These are phyloP conservation scores for Flaveria bidentis DNA, from an alignment of 129 eudicot species.

Conservation along the genomic window DNA sequence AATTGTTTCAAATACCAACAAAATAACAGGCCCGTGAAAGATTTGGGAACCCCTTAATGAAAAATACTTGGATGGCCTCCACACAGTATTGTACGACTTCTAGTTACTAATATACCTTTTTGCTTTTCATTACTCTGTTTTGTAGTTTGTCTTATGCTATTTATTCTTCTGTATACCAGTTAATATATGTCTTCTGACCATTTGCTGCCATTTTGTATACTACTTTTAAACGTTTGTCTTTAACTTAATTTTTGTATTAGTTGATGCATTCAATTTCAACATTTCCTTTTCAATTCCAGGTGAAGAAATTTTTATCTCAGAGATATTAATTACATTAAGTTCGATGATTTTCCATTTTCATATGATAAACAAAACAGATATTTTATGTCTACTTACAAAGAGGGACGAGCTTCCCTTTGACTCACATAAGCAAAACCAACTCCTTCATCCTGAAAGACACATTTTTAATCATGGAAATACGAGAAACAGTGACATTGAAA, in stretches of 20 bases:
- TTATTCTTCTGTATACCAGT: background rate
- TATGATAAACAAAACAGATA: background rate
- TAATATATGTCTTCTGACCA: background rate
- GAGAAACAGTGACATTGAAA: conserved; percentile 13
- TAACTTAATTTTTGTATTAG: background rate
- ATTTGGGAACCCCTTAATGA: background rate
- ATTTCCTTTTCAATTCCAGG: background rate
- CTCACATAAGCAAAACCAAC: conserved; percentile 93
- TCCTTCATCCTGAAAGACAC: conserved; percentile 65
- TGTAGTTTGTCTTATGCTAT: background rate
- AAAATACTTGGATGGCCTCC: conserved; percentile 1
- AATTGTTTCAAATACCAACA: background rate
- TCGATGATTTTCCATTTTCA: conserved; percentile 24
- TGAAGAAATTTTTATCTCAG: background rate
- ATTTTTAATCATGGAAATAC: background rate
- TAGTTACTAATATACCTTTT: background rate
- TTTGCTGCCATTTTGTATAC: background rate
- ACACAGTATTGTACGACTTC: background rate
- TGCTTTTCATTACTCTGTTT: conserved; percentile 13
- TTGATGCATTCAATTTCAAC: conserved; percentile 13
- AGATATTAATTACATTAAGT: background rate
- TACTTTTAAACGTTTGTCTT: background rate
- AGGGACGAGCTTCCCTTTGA: conserved; percentile 94
- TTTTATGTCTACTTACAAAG: conserved; percentile 63
- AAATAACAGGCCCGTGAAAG: conserved; percentile 8